Conservation (phyloP, 441 rosid species). For the California macrophylla region DNA sequence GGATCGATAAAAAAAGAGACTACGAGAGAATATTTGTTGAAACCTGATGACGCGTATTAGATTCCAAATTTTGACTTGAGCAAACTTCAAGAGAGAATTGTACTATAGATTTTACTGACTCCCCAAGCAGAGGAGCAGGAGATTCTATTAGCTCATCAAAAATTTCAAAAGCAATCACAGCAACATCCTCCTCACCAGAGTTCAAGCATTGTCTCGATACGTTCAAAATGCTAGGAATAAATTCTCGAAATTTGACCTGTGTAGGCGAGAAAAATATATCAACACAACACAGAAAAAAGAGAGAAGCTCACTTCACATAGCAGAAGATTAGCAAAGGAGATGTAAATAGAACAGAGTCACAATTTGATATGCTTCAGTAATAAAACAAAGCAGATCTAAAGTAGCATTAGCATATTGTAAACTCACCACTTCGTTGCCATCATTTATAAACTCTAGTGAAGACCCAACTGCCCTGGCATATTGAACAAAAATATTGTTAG, state of each 20-base stretch:
- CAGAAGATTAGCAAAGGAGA: neutral
- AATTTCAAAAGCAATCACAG: constrained; percentile 93
- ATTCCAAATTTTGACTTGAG: constrained; percentile 74
- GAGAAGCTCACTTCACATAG: neutral
- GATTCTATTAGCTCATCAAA: constrained; percentile 98
- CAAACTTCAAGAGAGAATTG: constrained; percentile 96
- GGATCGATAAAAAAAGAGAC: neutral
- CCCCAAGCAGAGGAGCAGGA: constrained; percentile 98
- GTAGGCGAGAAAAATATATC: constrained; percentile 11
- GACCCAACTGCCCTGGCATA: constrained; percentile 89
- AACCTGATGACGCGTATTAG: constrained; percentile 97
- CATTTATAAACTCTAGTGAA: constrained; percentile 77
- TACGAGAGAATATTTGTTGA: constrained; percentile 3
- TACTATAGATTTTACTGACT: constrained; percentile 85
- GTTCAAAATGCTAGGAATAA: constrained; percentile 93
- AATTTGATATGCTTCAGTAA: neutral
- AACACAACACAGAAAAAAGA: neutral
- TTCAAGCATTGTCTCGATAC: constrained; percentile 89
- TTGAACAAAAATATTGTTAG: neutral
- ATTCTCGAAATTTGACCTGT: constrained; percentile 94
- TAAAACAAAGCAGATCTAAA: neutral
- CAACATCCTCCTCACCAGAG: constrained; percentile 94
- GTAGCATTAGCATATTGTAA: neutral
- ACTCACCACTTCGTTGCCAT: constrained; percentile 85
- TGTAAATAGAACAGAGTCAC: neutral